A percentile compares a stretch with the other conserved stretches of the same genome.
phyloP scores from a whole-genome alignment of 1,139 yeast species.

The Eremothecium sinecaudum region DNA sequence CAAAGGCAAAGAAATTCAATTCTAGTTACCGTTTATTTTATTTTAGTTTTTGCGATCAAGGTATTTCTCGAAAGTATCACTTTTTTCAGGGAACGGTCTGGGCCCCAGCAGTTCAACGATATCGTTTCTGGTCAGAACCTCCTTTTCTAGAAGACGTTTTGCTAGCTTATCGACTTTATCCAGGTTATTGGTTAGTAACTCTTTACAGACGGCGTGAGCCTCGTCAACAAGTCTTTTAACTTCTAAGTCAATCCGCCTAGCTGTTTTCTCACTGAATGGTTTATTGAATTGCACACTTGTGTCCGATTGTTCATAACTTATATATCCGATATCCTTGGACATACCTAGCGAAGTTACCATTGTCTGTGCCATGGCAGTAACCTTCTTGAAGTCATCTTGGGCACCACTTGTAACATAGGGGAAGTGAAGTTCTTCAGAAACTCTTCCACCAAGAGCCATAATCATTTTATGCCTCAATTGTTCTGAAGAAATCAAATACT shows the following conservation, averaged over 20 bases:
- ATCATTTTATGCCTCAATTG: conserved; percentile 86
- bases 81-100: conserved; percentile 81
- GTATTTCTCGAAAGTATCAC: conserved; percentile 91
- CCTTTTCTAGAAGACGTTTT: conserved; percentile 70
- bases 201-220: conserved; percentile 62
- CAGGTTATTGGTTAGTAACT: conserved; percentile 58
- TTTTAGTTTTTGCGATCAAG: conserved; percentile 28
- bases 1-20: too few species aligned
- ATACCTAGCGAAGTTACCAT: conserved; percentile 92
- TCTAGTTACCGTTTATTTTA: too few species aligned
- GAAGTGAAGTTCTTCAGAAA: conserved; percentile 87
- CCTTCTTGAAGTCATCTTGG: conserved; percentile 90
- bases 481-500: conserved; percentile 65
- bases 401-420: conserved; percentile 91
- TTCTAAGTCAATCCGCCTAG: conserved; percentile 69
- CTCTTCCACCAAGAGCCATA: conserved; percentile 96
- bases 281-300: conserved; percentile 51
- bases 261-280: conserved; percentile 87
- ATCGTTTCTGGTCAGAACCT: conserved; percentile 82
- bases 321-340: conserved; percentile 77
- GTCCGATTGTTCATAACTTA: conserved; percentile 59
- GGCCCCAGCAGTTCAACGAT: conserved; percentile 81
- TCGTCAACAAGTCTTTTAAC: conserved; percentile 71
- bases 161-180: conserved; percentile 79
- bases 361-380: conserved; percentile 85